Base-by-base conservation (phyloP, 306 rosid genomes). In the Fragaria ananassa region DNA sequence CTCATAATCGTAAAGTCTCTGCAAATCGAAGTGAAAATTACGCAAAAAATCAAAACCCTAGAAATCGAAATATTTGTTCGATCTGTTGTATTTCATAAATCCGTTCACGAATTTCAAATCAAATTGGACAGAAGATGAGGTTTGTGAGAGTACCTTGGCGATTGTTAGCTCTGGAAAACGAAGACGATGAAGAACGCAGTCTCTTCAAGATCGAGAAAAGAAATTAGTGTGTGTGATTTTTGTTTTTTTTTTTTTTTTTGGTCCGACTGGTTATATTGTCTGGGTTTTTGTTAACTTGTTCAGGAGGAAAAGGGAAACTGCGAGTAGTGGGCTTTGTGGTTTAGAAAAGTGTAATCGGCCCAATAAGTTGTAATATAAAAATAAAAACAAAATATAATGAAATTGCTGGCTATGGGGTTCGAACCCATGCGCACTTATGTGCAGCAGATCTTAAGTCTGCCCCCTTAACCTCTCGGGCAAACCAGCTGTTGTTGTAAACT, bases 371-470 rank as follows among this genome's bases (percentile, higher is more conserved):
- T 2, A 7, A 31, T 27, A 17, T 2, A 0, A 3, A 8, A 13
- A 2, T 3, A 0, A 23, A 8, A 37, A 12, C 0, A 9, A 13
- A 1, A 14, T 2, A 18, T 15, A 17, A 1, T 3, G 25, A 23
- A 23, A 3, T 37, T 79, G 78, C 82, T 79, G 78, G 78, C 82
- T 79, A 73, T 79, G 82, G 82, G 82, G 82, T 72, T 79, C 82
- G 82, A 79, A 79, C 82, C 78, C 82, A 79, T 79, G 82, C 82
- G 82, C 82, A 79, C 82, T 79, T 79, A 73, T 79, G 82, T 79
- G 82, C 82, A 78, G 82, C 74, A 78, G 82, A 78, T 78, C 82
- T 78, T 78, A 78, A 78, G 81, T 78, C 81, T 78, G 74, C 70
- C 78, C 78, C 78, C 70, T 74, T 74, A 74, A 74, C 78, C 78